Conservation (phyloP, 176 grass and related monocot genomes). For the Raddia guianensis region DNA sequence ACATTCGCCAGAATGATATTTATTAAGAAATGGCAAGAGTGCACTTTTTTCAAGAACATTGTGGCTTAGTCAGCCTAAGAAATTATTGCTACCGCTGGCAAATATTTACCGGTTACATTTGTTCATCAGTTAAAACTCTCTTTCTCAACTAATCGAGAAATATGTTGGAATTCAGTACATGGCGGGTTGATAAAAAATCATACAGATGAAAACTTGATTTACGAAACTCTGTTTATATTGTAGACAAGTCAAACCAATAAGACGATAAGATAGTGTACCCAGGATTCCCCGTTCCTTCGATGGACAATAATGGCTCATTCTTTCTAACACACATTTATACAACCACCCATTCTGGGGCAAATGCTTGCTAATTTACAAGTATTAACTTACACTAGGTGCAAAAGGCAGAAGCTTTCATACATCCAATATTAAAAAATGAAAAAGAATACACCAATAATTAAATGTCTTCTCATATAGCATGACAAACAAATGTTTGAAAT, state of each 20-base stretch:
- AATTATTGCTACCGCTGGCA: background rate
- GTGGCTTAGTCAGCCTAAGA: background rate
- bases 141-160: constrained; percentile 19
- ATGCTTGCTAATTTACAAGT: constrained; percentile 18
- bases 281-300: background rate
- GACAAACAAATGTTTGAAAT: constrained; percentile 13
- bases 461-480: constrained; percentile 7
- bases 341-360: background rate
- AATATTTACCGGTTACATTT: background rate
- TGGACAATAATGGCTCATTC: background rate
- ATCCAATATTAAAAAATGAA: background rate
- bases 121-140: constrained; percentile 5
- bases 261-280: constrained; percentile 6
- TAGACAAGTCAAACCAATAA: background rate
- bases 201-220: constrained; percentile 3
- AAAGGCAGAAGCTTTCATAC: constrained; percentile 3
- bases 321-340: background rate
- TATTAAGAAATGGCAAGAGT: background rate
- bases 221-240: background rate
- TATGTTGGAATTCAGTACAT: background rate
- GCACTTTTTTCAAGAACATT: constrained; percentile 4
- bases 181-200: constrained; percentile 10
- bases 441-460: background rate
- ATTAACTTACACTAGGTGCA: constrained; percentile 11
- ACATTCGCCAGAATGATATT: constrained; percentile 16